Evolutionary conservation across 2,329 filamentous ascomycete genomes (phyloP).

Genomic region (Saccharata proteae): DNA sequence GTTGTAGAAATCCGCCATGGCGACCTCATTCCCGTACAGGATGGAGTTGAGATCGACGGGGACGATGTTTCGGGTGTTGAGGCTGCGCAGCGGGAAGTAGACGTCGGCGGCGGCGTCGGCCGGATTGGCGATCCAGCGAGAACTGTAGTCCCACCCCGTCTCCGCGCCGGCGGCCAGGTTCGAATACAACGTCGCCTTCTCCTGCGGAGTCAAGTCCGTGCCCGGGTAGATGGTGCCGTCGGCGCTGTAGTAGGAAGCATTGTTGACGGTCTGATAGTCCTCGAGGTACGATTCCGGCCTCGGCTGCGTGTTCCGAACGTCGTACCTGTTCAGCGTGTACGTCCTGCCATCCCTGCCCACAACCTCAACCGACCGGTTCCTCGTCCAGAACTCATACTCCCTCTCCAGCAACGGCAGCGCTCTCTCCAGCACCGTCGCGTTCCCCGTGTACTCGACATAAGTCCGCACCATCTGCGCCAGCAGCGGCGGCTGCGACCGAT

Average conservation of each 20-base stretch:
- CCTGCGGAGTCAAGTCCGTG: slow-evolving; percentile 37
- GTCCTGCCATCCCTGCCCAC: slow-evolving; percentile 33
- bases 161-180: slow-evolving; percentile 54
- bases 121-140: slow-evolving; percentile 47
- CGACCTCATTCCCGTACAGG: slow-evolving; percentile 52
- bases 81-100: slow-evolving; percentile 53
- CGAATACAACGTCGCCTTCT: slow-evolving; percentile 44
- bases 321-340: slow-evolving; percentile 48
- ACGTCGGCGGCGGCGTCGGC: slow-evolving; percentile 46
- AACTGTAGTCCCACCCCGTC: slow-evolving; percentile 52
- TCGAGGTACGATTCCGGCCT: slow-evolving; percentile 56
- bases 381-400: slow-evolving; percentile 52
- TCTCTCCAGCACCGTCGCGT: slow-evolving; percentile 46
- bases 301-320: slow-evolving; percentile 52
- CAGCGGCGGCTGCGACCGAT: slow-evolving; percentile 55
- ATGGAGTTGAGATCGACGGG: slow-evolving; percentile 59
- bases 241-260: slow-evolving; percentile 47
- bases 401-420: slow-evolving; percentile 51
- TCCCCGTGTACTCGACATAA: slow-evolving; percentile 54
- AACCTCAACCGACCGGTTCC: slow-evolving; percentile 47
- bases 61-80: slow-evolving; percentile 47
- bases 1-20: slow-evolving; percentile 44
- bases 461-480: slow-evolving; percentile 53
- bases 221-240: slow-evolving; percentile 49
- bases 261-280: slow-evolving; percentile 54